Conservation (phyloP, 2,329 filamentous ascomycete species). For the Fusarium subtropicale region DNA sequence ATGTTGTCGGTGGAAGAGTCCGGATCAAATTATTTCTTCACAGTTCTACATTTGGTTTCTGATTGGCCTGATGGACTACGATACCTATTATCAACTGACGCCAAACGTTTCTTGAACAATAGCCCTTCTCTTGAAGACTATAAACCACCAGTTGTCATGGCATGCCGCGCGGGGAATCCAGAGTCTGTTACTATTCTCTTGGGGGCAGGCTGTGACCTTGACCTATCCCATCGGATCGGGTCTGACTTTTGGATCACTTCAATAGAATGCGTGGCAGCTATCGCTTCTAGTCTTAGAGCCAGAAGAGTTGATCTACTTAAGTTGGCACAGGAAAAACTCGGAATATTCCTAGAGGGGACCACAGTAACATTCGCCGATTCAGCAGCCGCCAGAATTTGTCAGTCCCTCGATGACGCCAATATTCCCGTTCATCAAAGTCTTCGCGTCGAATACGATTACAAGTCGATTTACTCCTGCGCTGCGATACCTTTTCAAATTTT, state of each 20-base stretch:
- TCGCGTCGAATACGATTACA: not conserved
- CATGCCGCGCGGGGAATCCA: fast-evolving
- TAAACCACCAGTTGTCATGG: not conserved
- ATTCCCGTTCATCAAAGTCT: not conserved
- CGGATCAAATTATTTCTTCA: not conserved
- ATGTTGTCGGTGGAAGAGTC: too few relatives aligned
- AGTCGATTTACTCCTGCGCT: not conserved
- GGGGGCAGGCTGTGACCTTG: not conserved
- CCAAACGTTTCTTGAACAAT: fast-evolving
- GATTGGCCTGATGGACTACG: not conserved
- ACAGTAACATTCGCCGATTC: not conserved
- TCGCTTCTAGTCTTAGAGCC: not conserved
- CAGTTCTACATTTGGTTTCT: not conserved
- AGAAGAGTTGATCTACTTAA: not conserved
- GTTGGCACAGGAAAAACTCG: not conserved
- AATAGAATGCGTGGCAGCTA: not conserved
- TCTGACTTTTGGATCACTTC: fast-evolving
- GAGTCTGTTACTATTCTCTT: not conserved
- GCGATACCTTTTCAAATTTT: fast-evolving
- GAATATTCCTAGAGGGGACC: not conserved
- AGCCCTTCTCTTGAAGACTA: not conserved
- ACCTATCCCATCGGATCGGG: fast-evolving
- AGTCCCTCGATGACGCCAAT: not conserved
- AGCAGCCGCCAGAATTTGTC: not conserved
- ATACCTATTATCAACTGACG: not conserved